phyloP scores from a whole-genome alignment of 1,139 yeast genomes.

The Meyerozyma smithsonii region DNA sequence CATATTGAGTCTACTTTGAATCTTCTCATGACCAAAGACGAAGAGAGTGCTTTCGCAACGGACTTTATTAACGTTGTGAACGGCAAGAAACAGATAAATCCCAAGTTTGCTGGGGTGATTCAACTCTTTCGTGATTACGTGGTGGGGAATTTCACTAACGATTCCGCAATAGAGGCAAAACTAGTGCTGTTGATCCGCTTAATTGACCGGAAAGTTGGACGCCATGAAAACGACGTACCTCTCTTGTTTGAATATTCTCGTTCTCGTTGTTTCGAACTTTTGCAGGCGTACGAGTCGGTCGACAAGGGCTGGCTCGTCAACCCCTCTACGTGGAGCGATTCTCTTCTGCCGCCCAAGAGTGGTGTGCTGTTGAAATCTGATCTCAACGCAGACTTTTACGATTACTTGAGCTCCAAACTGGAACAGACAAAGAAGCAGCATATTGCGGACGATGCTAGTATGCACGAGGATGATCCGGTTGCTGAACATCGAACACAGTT shows the following conservation, averaged over 20 bases:
- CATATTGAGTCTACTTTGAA: constrained; percentile 25
- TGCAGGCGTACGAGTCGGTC: constrained; percentile 24
- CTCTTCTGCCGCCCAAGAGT: constrained; percentile 36
- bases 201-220: constrained; percentile 22
- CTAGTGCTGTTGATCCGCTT: constrained; percentile 33
- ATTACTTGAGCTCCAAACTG: constrained; percentile 19
- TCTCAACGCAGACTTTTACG: constrained; percentile 38
- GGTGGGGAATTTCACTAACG: constrained; percentile 42
- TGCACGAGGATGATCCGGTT: constrained; percentile 33
- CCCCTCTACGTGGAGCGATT: constrained; percentile 46
- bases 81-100: constrained; percentile 14
- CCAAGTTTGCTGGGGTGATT: constrained; percentile 30
- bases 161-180: constrained; percentile 31
- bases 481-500: constrained; percentile 29
- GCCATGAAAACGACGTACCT: constrained; percentile 10
- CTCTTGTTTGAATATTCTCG: constrained; percentile 40
- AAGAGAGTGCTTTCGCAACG: constrained; percentile 18
- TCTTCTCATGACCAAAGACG: constrained; percentile 23
- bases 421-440: constrained; percentile 2
- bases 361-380: constrained; percentile 35
- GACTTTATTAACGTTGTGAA: constrained; percentile 15
- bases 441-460: constrained; percentile 15
- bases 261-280: constrained; percentile 44
- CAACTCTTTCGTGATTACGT: constrained; percentile 45
- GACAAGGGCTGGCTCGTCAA: constrained; percentile 25